These are phyloP conservation scores for Comarum palustre DNA, from an alignment of 306 rosid species.

Conservation along the genomic window DNA sequence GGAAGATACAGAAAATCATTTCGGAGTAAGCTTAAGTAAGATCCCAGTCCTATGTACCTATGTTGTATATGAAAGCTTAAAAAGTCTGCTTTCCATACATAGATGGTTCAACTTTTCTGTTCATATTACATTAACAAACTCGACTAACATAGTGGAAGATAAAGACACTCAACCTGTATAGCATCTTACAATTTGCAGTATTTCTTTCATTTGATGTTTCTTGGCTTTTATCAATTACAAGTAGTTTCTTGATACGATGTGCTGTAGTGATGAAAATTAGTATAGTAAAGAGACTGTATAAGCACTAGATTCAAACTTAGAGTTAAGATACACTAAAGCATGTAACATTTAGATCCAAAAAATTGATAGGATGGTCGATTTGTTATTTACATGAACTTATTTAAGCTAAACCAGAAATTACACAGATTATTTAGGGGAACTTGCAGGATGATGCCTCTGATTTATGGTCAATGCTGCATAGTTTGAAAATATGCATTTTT, in stretches of 20 bases:
- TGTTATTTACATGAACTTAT: not conserved
- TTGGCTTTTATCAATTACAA: not conserved
- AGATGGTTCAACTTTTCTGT: conserved; percentile 25
- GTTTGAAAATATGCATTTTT: not conserved
- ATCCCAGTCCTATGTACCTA: conserved; percentile 7
- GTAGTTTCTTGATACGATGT: conserved; percentile 15
- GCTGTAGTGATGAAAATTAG: not conserved
- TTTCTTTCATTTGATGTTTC: conserved; percentile 17
- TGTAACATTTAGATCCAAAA: conserved; percentile 8
- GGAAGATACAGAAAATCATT: conserved; percentile 13
- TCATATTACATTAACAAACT: conserved; percentile 5
- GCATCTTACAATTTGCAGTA: conserved; percentile 1
- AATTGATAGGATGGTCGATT: not conserved
- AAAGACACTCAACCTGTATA: conserved; percentile 17
- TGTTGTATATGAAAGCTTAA: conserved; percentile 27
- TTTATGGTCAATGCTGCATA: not conserved
- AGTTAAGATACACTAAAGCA: conserved; percentile 4
- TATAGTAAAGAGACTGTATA: conserved; percentile 16
- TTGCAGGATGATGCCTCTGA: not conserved
- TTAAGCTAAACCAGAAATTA: not conserved
- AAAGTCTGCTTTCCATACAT: conserved; percentile 22
- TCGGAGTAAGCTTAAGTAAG: conserved; percentile 24
- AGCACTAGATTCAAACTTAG: conserved; percentile 14
- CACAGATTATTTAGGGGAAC: not conserved
- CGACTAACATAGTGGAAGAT: conserved; percentile 7